A percentile compares a stretch with the other conserved stretches of the same genome.
Evolutionary conservation across 2,329 filamentous ascomycete species (phyloP).

Genomic region (Talaromyces sp.): DNA sequence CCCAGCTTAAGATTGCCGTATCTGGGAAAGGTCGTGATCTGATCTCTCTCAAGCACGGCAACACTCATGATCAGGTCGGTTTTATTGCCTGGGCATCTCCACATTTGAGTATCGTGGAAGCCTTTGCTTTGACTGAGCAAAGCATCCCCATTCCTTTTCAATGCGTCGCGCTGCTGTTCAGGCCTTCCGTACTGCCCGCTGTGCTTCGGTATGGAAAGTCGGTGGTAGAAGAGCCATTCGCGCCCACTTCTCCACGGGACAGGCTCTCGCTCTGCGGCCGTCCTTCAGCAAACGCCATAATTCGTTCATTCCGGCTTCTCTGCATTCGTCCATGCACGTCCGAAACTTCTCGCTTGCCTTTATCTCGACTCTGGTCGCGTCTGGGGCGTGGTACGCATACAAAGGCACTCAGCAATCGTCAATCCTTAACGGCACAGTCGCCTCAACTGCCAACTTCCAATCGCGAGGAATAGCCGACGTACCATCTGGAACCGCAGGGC

Average conservation of each 20-base stretch:
- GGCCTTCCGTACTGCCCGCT: slow-evolving; percentile 43
- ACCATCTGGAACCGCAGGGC: slow-evolving; percentile 15
- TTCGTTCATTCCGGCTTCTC: slow-evolving; percentile 26
- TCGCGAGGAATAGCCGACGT: slow-evolving; percentile 21
- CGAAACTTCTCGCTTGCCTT: slow-evolving; percentile 44
- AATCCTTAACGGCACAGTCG: slow-evolving; percentile 18
- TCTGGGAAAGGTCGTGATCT: background rate
- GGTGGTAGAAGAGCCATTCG: slow-evolving; percentile 29
- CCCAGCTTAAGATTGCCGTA: background rate
- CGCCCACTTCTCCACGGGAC: slow-evolving; percentile 32
- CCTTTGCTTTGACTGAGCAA: background rate
- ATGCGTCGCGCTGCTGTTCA: slow-evolving; percentile 44
- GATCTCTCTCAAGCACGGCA: background rate
- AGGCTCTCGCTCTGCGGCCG: slow-evolving; percentile 30
- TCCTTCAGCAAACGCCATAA: slow-evolving; percentile 29
- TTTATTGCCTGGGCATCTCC: background rate
- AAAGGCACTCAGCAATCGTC: slow-evolving; percentile 29
- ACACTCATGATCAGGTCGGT: background rate
- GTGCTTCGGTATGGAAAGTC: slow-evolving; percentile 39
- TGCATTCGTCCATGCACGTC: slow-evolving; percentile 44
- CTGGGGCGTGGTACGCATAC: slow-evolving; percentile 46
- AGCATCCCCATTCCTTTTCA: slow-evolving; percentile 14
- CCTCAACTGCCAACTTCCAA: slow-evolving; percentile 16
- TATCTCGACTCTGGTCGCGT: slow-evolving; percentile 42
- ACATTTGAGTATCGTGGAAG: slow-evolving; percentile 1